Percentiles rank a stretch among this genome's conserved stretches.
These are phyloP conservation scores for Metschnikowia chrysomelidarum DNA, from an alignment of 805 yeast genomes.

Conservation along the genomic window DNA sequence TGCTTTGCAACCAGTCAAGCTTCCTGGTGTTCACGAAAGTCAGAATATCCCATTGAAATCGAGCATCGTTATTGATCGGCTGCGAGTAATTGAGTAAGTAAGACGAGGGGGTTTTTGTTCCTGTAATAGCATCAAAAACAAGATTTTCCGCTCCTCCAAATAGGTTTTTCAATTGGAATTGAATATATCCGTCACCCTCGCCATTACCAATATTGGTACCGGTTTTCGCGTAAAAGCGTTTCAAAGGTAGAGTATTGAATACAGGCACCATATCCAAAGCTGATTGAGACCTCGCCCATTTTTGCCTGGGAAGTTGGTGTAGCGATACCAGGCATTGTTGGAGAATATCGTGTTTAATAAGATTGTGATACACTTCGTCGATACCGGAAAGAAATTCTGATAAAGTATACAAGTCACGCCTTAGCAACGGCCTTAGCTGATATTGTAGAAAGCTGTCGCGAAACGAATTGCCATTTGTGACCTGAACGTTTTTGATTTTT, in stretches of 20 bases:
- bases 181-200: constrained; percentile 92
- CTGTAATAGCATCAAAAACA: constrained; percentile 50
- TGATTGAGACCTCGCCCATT: constrained; percentile 8
- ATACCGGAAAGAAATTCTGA: constrained; percentile 37
- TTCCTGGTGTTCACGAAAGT: constrained; percentile 43
- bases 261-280: constrained; percentile 33
- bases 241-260: constrained; percentile 50
- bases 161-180: constrained; percentile 57
- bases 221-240: constrained; percentile 76
- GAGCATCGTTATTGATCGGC: constrained; percentile 44
- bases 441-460: constrained; percentile 44
- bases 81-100: constrained; percentile 47
- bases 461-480: constrained; percentile 48
- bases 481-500: constrained; percentile 41
- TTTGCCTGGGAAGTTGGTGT: constrained; percentile 19
- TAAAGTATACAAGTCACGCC: constrained; percentile 37
- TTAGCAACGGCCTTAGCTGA: constrained; percentile 49
- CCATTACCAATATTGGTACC: constrained; percentile 97
- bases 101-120: constrained; percentile 49
- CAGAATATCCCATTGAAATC: constrained; percentile 38
- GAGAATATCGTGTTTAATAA: constrained; percentile 43
- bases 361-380: constrained; percentile 44
- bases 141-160: constrained; percentile 58
- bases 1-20: constrained; percentile 49
- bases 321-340: constrained; percentile 39